Percentiles rank a stretch among this genome's conserved stretches.
phyloP scores from a whole-genome alignment of 2,329 filamentous ascomycete genomes.

The Hansfordia pulvinata region DNA sequence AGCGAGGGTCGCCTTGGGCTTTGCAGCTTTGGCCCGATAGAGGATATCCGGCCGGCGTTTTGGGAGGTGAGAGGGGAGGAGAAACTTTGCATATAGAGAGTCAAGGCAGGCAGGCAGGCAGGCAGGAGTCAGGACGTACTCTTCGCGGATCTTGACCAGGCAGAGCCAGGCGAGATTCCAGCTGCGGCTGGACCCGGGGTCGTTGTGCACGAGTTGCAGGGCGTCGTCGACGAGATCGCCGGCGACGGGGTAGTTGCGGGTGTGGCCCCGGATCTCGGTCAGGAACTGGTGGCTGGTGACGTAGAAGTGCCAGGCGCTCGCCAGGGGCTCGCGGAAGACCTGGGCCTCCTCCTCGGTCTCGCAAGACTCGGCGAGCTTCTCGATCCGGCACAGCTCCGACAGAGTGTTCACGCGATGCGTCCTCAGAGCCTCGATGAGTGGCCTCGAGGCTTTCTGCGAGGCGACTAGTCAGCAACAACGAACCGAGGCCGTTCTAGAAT shows the following conservation, averaged over 20 bases:
- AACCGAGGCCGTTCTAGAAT: too few relatives aligned
- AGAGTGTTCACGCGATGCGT: conserved; percentile 62
- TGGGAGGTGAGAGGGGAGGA: not conserved
- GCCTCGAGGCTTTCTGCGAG: too few relatives aligned
- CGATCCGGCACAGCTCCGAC: conserved; percentile 57
- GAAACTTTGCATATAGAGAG: too few relatives aligned
- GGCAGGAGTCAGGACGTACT: conserved; percentile 30
- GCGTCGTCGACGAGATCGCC: conserved; percentile 53
- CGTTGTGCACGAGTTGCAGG: conserved; percentile 45
- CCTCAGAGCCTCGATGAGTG: conserved; percentile 48
- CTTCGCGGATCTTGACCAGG: conserved; percentile 49
- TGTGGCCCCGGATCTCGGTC: conserved; percentile 55
- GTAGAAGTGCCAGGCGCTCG: conserved; percentile 57
- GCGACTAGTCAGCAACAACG: too few relatives aligned
- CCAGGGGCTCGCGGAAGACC: conserved; percentile 50
- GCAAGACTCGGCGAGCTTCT: conserved; percentile 46
- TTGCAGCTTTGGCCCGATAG: too few relatives aligned
- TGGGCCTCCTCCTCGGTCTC: conserved; percentile 44
- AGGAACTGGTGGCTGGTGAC: conserved; percentile 58
- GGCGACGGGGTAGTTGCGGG: conserved; percentile 53
- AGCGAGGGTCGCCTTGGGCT: too few relatives aligned
- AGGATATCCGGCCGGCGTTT: too few relatives aligned
- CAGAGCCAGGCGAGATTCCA: conserved; percentile 70
- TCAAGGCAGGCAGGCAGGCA: not conserved
- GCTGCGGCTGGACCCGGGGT: conserved; percentile 53